Conservation (phyloP, 345 rosid species). For the Tarenaya hassleriana region DNA sequence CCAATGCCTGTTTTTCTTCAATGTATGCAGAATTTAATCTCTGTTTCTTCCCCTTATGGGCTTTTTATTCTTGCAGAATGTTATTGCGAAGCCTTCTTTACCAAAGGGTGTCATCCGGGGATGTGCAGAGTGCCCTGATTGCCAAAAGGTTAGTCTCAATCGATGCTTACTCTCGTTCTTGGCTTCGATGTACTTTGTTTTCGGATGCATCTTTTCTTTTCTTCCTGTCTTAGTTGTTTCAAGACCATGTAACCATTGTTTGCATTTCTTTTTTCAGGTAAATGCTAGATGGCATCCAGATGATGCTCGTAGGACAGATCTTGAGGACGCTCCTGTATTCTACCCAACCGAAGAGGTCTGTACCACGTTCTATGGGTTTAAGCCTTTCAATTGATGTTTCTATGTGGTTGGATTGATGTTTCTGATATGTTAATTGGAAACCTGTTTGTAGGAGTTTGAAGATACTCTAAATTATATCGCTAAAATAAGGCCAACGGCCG, state of each 20-base stretch:
- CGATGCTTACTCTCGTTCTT: constrained; percentile 1
- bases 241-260: constrained; percentile 16
- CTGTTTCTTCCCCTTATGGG: constrained; percentile 14
- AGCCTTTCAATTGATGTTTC: not conserved
- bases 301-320: constrained; percentile 61
- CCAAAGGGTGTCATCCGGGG: constrained; percentile 84
- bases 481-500: constrained; percentile 74
- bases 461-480: constrained; percentile 79
- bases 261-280: constrained; percentile 48
- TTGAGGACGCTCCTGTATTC: constrained; percentile 83
- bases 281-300: constrained; percentile 66
- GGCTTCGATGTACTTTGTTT: constrained; percentile 8
- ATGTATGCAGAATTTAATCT: constrained; percentile 9
- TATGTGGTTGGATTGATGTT: constrained; percentile 17
- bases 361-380: not conserved
- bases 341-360: constrained; percentile 75
- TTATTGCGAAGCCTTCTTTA: constrained; percentile 36
- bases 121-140: constrained; percentile 62
- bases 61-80: constrained; percentile 42
- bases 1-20: not conserved
- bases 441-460: constrained; percentile 97
- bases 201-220: too few relatives aligned
- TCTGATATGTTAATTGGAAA: constrained; percentile 11
- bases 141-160: constrained; percentile 71
- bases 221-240: constrained; percentile 11